Evolutionary conservation across 2,329 filamentous ascomycete genomes (phyloP).

Genomic region (Kalmusia sp.): DNA sequence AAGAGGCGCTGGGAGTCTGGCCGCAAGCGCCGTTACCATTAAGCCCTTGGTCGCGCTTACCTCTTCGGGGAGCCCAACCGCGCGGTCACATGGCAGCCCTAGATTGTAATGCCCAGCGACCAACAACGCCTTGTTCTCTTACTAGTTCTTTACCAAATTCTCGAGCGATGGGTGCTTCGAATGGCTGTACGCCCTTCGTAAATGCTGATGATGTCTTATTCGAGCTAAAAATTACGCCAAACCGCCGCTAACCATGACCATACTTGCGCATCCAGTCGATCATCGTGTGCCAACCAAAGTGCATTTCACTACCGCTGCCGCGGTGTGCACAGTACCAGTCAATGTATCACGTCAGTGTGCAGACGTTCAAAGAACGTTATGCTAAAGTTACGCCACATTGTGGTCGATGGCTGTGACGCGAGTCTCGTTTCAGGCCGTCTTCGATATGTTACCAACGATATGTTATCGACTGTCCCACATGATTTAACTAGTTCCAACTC

Average conservation of each 20-base stretch:
- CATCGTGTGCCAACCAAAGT: too few species aligned
- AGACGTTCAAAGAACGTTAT: too few species aligned
- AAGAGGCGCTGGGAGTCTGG: conserved; percentile 23
- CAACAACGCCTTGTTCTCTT: not conserved
- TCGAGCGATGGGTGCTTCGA: not conserved
- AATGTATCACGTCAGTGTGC: too few species aligned
- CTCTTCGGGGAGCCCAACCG: conserved; percentile 11
- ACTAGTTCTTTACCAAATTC: not conserved
- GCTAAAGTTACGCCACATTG: too few species aligned
- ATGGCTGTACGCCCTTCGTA: not conserved
- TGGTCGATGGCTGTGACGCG: not conserved
- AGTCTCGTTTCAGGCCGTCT: not conserved
- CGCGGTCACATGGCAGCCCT: conserved; percentile 6
- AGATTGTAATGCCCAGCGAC: not conserved
- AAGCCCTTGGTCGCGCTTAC: conserved; percentile 15
- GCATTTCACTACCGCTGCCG: not conserved
- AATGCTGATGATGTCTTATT: not conserved
- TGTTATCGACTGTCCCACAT: conserved; percentile 5
- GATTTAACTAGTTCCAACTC: not conserved
- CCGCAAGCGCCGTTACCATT: conserved; percentile 18
- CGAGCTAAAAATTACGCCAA: not conserved
- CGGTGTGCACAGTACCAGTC: not conserved
- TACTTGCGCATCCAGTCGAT: not conserved
- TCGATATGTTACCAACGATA: conserved; percentile 10
- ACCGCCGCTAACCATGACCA: not conserved